Base-by-base conservation (phyloP, 2,329 filamentous ascomycete genomes). In the Pseudogymnoascus sp. region DNA sequence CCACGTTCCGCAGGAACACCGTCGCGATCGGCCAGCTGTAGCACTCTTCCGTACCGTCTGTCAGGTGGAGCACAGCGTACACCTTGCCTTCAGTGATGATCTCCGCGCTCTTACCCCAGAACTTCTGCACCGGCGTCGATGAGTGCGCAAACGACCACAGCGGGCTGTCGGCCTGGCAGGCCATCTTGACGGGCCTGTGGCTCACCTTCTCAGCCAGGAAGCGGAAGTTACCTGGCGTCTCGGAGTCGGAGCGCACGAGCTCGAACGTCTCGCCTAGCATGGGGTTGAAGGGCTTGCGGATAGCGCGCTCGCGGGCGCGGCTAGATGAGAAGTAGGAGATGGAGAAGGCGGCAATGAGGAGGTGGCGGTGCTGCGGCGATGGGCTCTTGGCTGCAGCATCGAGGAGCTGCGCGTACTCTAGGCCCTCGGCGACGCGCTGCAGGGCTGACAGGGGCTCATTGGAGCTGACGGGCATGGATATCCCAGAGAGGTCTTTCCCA, bases 61-160 rank as follows among this genome's bases (percentile, higher is more conserved):
- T 68, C 59, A 87, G 72, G 26, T 82, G 87, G 29, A 99, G 78
- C 39, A 87, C 85, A 39, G 97, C 80, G 59, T 92, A 85, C 3
- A 91, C 87, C 26, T 91, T 89, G 2, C 94, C 94, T 62, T 97
- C 93, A 0, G 92, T 97, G 65, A 90, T 94, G 65, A 99, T 85
- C 75, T 99, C 94, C 2, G 91, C 91, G 62, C 89, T 93, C 78
- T 97, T 97, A 62, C 94, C 94, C 94, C 94, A 97, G 78, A 99
- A 99, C 73, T 97, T 97, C 72, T 99, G 93, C 21, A 89, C 88
- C 0, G 94, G 94, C 63, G 89, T 87, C 0, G 94, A 91, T 4
- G 89, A 90, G 72, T 97, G 94, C 0, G 90, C 82, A 65, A 96
- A 87, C 2, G 89, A 91, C 94, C 94, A 99, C 63, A 83, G 80